Evolutionary conservation across 306 rosid species (phyloP).

Genomic region (Herpetospermum pedunculosum): DNA sequence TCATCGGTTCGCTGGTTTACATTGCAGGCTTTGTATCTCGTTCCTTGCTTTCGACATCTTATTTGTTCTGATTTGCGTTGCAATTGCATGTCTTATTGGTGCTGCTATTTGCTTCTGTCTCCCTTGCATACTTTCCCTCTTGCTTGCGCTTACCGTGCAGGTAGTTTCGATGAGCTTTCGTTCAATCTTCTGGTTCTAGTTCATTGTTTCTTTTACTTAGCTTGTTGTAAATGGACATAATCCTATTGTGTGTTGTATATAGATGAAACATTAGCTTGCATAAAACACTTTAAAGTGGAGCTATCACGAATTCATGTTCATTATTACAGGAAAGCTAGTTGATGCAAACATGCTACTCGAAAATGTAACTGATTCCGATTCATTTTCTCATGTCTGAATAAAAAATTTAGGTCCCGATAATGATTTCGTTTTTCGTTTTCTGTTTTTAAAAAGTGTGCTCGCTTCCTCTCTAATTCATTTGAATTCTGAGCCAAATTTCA

Average conservation of each 20-base stretch:
- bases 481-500: too few species aligned
- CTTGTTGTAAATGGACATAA: background rate
- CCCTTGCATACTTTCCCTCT: slow-evolving; percentile 79
- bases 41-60: slow-evolving; percentile 72
- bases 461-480: too few species aligned
- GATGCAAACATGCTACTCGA: background rate
- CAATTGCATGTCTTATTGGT: slow-evolving; percentile 71
- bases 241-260: background rate
- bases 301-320: background rate
- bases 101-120: slow-evolving; percentile 92
- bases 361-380: background rate
- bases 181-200: background rate
- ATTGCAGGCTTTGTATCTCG: slow-evolving; percentile 75
- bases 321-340: background rate
- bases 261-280: background rate
- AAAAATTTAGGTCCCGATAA: too few species aligned
- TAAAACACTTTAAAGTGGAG: background rate
- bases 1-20: slow-evolving; percentile 5
- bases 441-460: too few species aligned
- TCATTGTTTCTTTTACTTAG: background rate
- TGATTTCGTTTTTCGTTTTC: too few species aligned
- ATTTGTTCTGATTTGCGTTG: slow-evolving; percentile 51
- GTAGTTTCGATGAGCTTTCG: slow-evolving; percentile 16
- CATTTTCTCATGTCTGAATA: background rate
- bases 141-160: slow-evolving; percentile 57